Conservation (phyloP, 345 rosid species). For the Eucalyptus polybractea region DNA sequence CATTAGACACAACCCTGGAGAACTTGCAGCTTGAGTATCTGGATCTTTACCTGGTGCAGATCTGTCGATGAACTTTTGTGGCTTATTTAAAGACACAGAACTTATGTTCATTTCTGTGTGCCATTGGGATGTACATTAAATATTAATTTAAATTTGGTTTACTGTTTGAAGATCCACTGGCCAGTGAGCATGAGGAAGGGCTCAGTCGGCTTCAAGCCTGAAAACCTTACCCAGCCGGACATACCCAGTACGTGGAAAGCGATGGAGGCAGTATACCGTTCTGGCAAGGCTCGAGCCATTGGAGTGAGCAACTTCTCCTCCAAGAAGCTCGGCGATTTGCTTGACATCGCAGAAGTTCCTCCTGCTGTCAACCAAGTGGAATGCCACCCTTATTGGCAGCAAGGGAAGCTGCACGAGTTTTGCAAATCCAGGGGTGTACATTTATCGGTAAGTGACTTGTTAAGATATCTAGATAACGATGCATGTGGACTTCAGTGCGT, state of each 20-base stretch:
- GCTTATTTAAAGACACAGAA: not conserved
- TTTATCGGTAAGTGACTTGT: slow-evolving; percentile 42
- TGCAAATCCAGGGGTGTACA: slow-evolving; percentile 75
- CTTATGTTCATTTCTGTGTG: not conserved
- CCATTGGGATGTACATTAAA: not conserved
- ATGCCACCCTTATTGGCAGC: slow-evolving; percentile 85
- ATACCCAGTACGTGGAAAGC: slow-evolving; percentile 75
- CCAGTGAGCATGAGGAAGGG: slow-evolving; percentile 64
- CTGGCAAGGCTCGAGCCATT: slow-evolving; percentile 73
- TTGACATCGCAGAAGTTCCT: slow-evolving; percentile 56
- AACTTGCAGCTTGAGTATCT: slow-evolving; percentile 65
- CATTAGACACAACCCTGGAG: slow-evolving; percentile 46
- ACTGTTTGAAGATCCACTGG: slow-evolving; percentile 58
- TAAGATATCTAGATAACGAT: not conserved
- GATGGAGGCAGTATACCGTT: slow-evolving; percentile 62
- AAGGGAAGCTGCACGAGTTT: slow-evolving; percentile 45
- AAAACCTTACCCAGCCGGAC: slow-evolving; percentile 17
- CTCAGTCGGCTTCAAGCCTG: slow-evolving; percentile 18
- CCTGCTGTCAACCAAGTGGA: slow-evolving; percentile 87
- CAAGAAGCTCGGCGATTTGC: slow-evolving; percentile 63
- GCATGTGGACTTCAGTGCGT: not conserved
- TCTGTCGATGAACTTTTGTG: not conserved
- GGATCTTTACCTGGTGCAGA: slow-evolving; percentile 68
- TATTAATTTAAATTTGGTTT: not conserved
- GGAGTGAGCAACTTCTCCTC: slow-evolving; percentile 81